phyloP scores from a whole-genome alignment of 305 asterid species.

The Salvia sclarea region DNA sequence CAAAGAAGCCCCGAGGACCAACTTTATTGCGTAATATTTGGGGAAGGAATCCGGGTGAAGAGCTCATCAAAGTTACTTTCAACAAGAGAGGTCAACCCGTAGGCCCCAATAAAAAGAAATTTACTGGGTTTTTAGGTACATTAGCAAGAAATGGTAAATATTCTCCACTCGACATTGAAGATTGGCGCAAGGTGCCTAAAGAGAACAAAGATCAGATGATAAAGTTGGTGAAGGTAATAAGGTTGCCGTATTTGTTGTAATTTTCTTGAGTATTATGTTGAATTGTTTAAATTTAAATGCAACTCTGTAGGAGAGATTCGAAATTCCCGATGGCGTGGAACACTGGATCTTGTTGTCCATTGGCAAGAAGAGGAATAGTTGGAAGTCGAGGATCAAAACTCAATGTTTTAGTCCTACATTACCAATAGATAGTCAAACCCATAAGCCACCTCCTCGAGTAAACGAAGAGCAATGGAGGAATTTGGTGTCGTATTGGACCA shows the following conservation, averaged over 20 bases:
- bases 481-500: conserved; percentile 5
- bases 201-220: conserved; percentile 14
- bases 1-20: not conserved
- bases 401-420: not conserved
- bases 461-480: conserved; percentile 18
- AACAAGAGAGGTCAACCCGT: conserved; percentile 15
- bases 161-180: conserved; percentile 18
- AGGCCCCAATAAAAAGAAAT: not conserved
- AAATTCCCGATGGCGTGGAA: conserved; percentile 2
- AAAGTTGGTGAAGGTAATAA: conserved; percentile 21
- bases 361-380: conserved; percentile 9
- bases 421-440: not conserved
- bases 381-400: conserved; percentile 8
- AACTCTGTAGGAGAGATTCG: conserved; percentile 11
- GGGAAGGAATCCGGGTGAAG: conserved; percentile 18
- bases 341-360: conserved; percentile 17
- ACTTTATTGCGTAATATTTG: conserved; percentile 12
- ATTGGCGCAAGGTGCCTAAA: conserved; percentile 21
- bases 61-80: conserved; percentile 6
- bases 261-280: not conserved
- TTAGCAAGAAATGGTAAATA: conserved; percentile 18
- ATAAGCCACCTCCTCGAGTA: conserved; percentile 4
- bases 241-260: not conserved
- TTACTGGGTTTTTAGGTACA: conserved; percentile 15
- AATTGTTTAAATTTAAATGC: not conserved